Evolutionary conservation across 768 basidiomycete species (phyloP), one percentile per base, ranked within the genome.

Genomic region (Leccinum subgranulosum): DNA sequence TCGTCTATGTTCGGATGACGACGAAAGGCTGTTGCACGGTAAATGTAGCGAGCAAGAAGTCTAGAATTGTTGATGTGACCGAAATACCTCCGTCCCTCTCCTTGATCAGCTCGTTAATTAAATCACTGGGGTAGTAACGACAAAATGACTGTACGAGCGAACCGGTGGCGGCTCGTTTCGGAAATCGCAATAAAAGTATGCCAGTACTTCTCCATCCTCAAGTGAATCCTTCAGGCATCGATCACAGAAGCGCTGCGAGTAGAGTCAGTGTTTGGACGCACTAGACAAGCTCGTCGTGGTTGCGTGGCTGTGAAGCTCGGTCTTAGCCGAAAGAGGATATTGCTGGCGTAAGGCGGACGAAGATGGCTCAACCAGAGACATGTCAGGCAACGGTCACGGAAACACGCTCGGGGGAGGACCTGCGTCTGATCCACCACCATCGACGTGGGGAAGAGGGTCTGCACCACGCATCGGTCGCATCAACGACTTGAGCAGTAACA

Each of bases 391-490:
- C 63, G 64, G 66, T 25, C 73, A 66, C 53, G 83, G 84, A 15
- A 71, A 77, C 28, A 78, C 79, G 25, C 74, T 85, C 39, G 77
- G 77, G 14, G 84, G 84, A 49, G 78, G 72, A 9, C 60, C 76
- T 39, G 2, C 58, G 11, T 71, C 65, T 8, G 81, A 85, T 60
- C 78, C 80, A 31, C 68, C 83, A 11, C 83, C 85, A 2, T 55
- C 75, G 11, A 66, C 68, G 7, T 83, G 83, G 83, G 69, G 73
- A 17, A 70, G 75, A 23, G 73, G 77, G 6, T 49, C 75, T 21
- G 63, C 70, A 54, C 75, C 76, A 17, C 75, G 81, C 55, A 72
- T 83, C 6, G 83, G 83, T 21, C 76, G 84, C 47, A 76, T 85
- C 57, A 84, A 84, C 14, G 76, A 80, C 56, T 81, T 82, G 82